Evolutionary conservation across 768 basidiomycete species (phyloP).

Genomic region (Termitomyces heimii): DNA sequence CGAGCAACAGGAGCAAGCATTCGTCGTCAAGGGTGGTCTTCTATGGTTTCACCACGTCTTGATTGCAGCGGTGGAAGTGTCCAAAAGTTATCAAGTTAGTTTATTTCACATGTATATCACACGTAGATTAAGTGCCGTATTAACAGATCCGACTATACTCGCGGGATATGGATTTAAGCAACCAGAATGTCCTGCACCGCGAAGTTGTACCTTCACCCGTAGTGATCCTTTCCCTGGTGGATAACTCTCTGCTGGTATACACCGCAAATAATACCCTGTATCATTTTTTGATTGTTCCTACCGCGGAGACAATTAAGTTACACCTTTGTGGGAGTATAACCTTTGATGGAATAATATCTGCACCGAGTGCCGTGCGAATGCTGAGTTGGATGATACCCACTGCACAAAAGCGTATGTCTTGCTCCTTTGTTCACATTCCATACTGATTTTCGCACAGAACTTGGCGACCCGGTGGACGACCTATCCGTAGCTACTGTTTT

Average conservation of each 20-base stretch:
- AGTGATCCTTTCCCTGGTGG: slow-evolving; percentile 85
- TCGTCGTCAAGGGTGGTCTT: slow-evolving; percentile 84
- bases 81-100: slow-evolving; percentile 70
- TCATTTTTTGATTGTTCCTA: slow-evolving; percentile 89
- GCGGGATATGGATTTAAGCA: slow-evolving; percentile 81
- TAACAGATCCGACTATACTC: slow-evolving; percentile 87
- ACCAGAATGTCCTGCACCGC: slow-evolving; percentile 77
- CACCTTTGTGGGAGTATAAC: slow-evolving; percentile 93
- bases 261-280: slow-evolving; percentile 90
- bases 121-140: slow-evolving; percentile 1
- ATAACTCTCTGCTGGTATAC: slow-evolving; percentile 92
- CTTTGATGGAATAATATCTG: slow-evolving; percentile 84
- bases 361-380: slow-evolving; percentile 78
- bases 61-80: slow-evolving; percentile 82
- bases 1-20: slow-evolving; percentile 79
- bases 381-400: slow-evolving; percentile 97
- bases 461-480: slow-evolving; percentile 93
- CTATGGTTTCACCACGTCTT: slow-evolving; percentile 97
- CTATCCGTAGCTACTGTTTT: slow-evolving; percentile 91
- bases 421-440: not conserved
- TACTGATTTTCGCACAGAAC: slow-evolving; percentile 42
- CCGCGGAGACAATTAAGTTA: slow-evolving; percentile 74
- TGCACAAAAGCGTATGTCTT: slow-evolving; percentile 79
- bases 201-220: slow-evolving; percentile 74
- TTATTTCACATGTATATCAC: not conserved